Conservation (phyloP, 2,329 filamentous ascomycete genomes). For the Annulohypoxylon truncatum region DNA sequence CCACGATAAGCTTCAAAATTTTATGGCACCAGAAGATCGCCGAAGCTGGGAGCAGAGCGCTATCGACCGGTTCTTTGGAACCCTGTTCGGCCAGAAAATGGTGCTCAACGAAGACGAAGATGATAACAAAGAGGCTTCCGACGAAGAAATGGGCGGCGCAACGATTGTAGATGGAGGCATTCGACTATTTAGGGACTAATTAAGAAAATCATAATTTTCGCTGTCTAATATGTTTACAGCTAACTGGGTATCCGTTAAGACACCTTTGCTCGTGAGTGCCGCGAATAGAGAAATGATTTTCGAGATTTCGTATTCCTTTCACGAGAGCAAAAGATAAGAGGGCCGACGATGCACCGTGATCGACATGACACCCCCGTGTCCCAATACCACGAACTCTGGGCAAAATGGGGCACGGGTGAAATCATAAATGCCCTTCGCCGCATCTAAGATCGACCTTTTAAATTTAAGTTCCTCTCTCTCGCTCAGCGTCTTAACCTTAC, state of each 20-base stretch:
- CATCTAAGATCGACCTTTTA: background rate
- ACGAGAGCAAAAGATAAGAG: slow-evolving; percentile 10
- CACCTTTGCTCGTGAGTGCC: slow-evolving; percentile 13
- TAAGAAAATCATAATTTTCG: slow-evolving; percentile 21
- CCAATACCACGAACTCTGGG: slow-evolving; percentile 9
- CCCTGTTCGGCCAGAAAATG: slow-evolving; percentile 77
- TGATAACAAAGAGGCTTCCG: slow-evolving; percentile 54
- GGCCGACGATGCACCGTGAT: slow-evolving; percentile 29
- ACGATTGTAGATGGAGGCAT: slow-evolving; percentile 66
- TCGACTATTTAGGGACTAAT: slow-evolving; percentile 59
- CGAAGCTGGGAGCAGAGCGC: slow-evolving; percentile 83
- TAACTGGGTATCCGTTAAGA: slow-evolving; percentile 14
- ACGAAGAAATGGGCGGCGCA: slow-evolving; percentile 61
- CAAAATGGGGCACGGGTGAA: slow-evolving; percentile 13
- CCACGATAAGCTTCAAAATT: slow-evolving; percentile 97
- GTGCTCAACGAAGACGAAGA: slow-evolving; percentile 68
- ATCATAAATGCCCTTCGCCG: slow-evolving; percentile 15
- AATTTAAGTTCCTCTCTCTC: background rate
- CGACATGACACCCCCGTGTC: slow-evolving; percentile 30
- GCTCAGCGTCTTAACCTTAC: background rate
- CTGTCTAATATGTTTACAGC: background rate
- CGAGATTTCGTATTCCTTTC: slow-evolving; percentile 35
- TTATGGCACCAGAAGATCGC: slow-evolving; percentile 92
- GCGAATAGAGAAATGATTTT: slow-evolving; percentile 33
- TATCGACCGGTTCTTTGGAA: slow-evolving; percentile 80